Evolutionary conservation across 2,329 filamentous ascomycete species (phyloP).

Genomic region (Xylaria multiplex): DNA sequence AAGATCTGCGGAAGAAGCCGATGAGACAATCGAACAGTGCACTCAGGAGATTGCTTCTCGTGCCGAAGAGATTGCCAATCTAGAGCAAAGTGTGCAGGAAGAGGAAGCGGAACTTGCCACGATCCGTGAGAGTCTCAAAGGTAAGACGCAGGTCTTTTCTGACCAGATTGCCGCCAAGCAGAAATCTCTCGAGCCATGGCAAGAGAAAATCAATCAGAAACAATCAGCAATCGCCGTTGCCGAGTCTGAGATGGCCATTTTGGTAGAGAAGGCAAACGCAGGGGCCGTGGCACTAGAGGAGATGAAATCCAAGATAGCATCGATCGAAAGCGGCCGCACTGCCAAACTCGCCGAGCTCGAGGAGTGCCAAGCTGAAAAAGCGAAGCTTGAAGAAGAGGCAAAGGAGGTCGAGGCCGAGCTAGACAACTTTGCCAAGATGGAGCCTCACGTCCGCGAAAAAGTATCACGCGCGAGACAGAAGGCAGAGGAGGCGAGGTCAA

Average conservation of each 20-base stretch:
- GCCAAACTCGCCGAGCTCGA: conserved; percentile 80
- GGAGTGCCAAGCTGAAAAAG: conserved; percentile 77
- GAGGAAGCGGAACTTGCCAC: conserved; percentile 84
- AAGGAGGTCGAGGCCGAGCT: conserved; percentile 77
- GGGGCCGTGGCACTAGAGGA: conserved; percentile 87
- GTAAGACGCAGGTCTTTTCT: conserved; percentile 94
- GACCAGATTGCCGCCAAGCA: conserved; percentile 93
- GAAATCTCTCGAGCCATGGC: conserved; percentile 95
- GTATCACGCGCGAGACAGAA: conserved; percentile 92
- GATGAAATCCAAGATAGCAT: conserved; percentile 78
- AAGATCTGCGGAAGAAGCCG: conserved; percentile 77
- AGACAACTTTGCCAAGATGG: conserved; percentile 75
- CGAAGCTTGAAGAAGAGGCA: conserved; percentile 77
- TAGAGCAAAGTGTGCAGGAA: conserved; percentile 78
- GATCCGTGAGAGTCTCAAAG: conserved; percentile 90
- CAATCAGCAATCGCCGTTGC: conserved; percentile 93
- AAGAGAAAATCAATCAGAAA: conserved; percentile 95
- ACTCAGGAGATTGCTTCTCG: conserved; percentile 81
- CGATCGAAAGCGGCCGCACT: conserved; percentile 75
- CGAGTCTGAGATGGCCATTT: conserved; percentile 91
- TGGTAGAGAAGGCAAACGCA: conserved; percentile 88
- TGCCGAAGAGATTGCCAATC: conserved; percentile 74
- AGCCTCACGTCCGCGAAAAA: conserved; percentile 83
- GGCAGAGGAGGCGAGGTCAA: conserved; percentile 93
- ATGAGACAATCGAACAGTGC: conserved; percentile 81